These are phyloP conservation scores for Bolboschoenus planiculmis DNA, from an alignment of 176 grass and related monocot species.

Conservation along the genomic window DNA sequence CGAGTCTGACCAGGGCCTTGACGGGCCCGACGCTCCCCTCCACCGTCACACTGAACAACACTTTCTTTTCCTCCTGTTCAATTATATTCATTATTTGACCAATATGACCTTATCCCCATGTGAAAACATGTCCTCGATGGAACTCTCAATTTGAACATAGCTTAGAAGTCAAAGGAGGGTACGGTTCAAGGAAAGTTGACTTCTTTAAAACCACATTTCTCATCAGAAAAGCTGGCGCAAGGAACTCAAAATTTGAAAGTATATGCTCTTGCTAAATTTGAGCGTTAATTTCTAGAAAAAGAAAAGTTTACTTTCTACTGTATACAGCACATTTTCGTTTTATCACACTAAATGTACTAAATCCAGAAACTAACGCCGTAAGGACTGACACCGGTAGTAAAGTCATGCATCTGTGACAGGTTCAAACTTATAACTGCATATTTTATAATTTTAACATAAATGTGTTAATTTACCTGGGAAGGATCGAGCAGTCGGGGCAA, in stretches of 20 bases:
- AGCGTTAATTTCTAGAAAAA: neutral
- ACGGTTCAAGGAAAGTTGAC: neutral
- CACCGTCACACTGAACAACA: constrained; percentile 78
- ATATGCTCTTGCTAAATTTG: neutral
- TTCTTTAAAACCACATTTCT: neutral
- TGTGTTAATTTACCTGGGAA: constrained; percentile 10
- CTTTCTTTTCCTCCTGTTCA: constrained; percentile 43
- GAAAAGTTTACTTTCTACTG: neutral
- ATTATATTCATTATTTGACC: neutral
- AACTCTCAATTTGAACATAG: too few relatives aligned
- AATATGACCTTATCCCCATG: neutral
- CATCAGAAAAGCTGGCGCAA: neutral
- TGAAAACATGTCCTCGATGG: neutral
- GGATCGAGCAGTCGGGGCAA: constrained; percentile 2
- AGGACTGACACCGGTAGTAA: neutral
- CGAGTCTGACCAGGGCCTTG: constrained; percentile 57
- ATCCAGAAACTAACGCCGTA: neutral
- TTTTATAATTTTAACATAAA: neutral
- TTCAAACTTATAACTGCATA: neutral
- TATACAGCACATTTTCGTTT: neutral
- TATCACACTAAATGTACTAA: neutral
- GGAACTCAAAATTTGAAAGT: neutral
- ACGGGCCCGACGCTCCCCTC: constrained; percentile 78
- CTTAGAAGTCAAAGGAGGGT: neutral
- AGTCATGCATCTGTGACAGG: neutral